Evolutionary conservation across 1,139 yeast genomes (phyloP), one percentile per base, ranked within the genome.

Genomic region (Yamadazyma atlantica): DNA sequence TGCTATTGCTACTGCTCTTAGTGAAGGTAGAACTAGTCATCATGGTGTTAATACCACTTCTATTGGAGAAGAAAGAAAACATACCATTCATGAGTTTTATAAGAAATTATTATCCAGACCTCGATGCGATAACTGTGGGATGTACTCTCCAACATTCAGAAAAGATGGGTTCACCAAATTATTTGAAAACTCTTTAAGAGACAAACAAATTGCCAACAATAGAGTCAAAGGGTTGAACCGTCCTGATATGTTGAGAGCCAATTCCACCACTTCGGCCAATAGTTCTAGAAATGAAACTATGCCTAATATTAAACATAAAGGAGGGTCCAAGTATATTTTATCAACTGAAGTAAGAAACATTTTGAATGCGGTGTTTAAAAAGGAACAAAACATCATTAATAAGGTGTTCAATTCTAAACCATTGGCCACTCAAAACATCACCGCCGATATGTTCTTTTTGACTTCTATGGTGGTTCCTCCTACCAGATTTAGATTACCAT

Each of bases 141-240:
- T 90, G 96, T 86, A 75, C 61, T 88, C 96, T 32, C 97, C 98
- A 39, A 73, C 83, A 31, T 92, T 83, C 72, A 80, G 98, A 69
- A 92, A 90, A 57, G 98, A 94, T 59, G 98, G 98, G 0, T 85
- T 81, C 57, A 79, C 92, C 42, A 94, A 94, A 68, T 80, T 94
- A 46, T 94, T 94, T 53, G 97, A 92, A 66, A 82, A 82, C 48
- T 81, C 95, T 5, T 73, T 94, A 52, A 76, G 76, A 37, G 96
- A 86, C 36, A 87, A 87, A 60, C 96, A 90, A 58, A 55, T 77
- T 48, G 71, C 85, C 42, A 83, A 84, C 62, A 92, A 92, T 67
- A 72, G 94, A 58, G 82, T 86, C 46, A 86, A 83, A 61, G 96
- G 96, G 35, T 65, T 82, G 41, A 64, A 69, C 39, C 80, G 95